Evolutionary conservation across 1,139 yeast species (phyloP).

Genomic region (Pneumocystis canis): DNA sequence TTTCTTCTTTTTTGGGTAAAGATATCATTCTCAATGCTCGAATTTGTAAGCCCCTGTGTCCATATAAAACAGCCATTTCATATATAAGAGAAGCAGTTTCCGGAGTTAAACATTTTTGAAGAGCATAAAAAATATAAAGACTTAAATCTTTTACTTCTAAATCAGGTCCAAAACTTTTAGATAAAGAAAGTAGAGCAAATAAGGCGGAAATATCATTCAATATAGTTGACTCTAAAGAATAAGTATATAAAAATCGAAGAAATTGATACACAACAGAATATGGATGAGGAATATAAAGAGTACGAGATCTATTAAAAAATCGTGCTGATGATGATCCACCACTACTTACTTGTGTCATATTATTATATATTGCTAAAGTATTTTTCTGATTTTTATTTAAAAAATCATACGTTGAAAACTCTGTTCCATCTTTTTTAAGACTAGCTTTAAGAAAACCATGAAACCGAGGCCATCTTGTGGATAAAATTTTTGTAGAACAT

Average conservation of each 20-base stretch:
- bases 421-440: background rate
- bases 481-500: slow-evolving; percentile 10
- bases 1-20: background rate
- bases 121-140: slow-evolving; percentile 2
- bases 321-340: background rate
- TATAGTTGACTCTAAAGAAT: slow-evolving; percentile 1
- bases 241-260: slow-evolving; percentile 9
- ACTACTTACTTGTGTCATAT: background rate
- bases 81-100: slow-evolving; percentile 5
- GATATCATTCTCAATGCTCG: slow-evolving; percentile 7
- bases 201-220: background rate
- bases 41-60: slow-evolving; percentile 10
- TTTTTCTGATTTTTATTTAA: background rate
- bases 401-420: background rate
- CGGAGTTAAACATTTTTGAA: background rate
- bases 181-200: slow-evolving; percentile 1
- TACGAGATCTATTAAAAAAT: slow-evolving; percentile 3
- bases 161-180: background rate
- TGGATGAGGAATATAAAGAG: slow-evolving; percentile 9
- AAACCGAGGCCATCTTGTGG: slow-evolving; percentile 10
- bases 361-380: background rate
- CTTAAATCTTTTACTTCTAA: background rate
- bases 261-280: slow-evolving; percentile 6
- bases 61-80: slow-evolving; percentile 8
- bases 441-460: background rate